Conservation (phyloP, 2,329 filamentous ascomycete species). For the Ophidiomyces ophidiicola region DNA sequence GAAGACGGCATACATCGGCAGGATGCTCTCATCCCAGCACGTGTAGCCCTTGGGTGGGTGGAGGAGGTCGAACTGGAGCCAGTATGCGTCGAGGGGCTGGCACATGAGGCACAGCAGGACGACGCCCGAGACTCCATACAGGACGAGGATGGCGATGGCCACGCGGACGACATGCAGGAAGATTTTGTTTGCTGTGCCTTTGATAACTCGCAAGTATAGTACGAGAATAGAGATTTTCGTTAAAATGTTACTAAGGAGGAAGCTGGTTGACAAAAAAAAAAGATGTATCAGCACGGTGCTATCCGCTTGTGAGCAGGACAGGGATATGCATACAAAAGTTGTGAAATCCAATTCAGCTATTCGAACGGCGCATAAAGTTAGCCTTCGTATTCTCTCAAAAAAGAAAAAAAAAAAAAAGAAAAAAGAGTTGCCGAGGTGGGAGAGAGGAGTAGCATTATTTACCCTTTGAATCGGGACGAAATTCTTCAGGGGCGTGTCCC, state of each 20-base stretch:
- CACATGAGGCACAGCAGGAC: slow-evolving; percentile 7
- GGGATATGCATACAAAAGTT: slow-evolving; percentile 3
- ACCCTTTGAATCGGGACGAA: slow-evolving; percentile 6
- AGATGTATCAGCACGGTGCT: neutral
- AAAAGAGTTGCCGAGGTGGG: too few species aligned
- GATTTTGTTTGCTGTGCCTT: slow-evolving; percentile 8
- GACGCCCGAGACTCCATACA: slow-evolving; percentile 4
- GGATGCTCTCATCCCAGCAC: slow-evolving; percentile 7
- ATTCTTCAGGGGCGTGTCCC: slow-evolving; percentile 4
- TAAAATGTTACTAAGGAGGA: slow-evolving; percentile 4
- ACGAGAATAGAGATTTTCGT: slow-evolving; percentile 11
- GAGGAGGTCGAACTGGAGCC: slow-evolving; percentile 7
- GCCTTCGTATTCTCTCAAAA: too few species aligned
- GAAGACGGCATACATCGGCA: slow-evolving; percentile 6
- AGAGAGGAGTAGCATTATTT: too few species aligned
- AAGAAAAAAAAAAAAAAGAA: too few species aligned
- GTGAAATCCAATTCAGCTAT: slow-evolving; percentile 6
- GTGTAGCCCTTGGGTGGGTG: slow-evolving; percentile 5
- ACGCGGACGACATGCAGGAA: slow-evolving; percentile 8
- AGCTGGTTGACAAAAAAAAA: too few species aligned
- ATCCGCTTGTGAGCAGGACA: neutral
- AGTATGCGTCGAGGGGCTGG: slow-evolving; percentile 8
- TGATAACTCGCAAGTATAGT: slow-evolving; percentile 11
- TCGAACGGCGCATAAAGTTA: neutral
- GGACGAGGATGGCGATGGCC: slow-evolving; percentile 5